Evolutionary conservation across 257 asterid species (phyloP).

Genomic region (Solanum pennellii): DNA sequence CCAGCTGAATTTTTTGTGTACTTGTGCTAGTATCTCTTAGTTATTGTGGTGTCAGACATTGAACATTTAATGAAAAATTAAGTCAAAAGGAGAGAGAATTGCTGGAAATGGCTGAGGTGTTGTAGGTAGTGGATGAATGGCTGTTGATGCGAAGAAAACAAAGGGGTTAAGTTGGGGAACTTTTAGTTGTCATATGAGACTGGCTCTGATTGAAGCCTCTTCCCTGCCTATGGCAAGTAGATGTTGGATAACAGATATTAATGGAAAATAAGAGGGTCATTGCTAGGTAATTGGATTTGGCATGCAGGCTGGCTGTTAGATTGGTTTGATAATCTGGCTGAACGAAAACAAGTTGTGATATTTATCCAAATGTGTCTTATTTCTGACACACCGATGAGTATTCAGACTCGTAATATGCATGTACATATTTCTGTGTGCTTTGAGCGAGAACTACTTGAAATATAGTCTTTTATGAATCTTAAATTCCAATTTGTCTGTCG

Average conservation of each 20-base stretch:
- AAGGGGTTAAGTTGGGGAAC: not conserved
- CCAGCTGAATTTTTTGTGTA: not conserved
- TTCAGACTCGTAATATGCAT: not conserved
- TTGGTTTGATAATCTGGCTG: not conserved
- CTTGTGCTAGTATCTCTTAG: not conserved
- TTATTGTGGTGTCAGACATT: not conserved
- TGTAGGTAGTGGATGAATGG: not conserved
- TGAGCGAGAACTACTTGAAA: not conserved
- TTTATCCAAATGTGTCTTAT: not conserved
- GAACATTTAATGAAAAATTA: not conserved
- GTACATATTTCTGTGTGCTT: not conserved
- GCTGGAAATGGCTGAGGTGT: not conserved
- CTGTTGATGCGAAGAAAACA: not conserved
- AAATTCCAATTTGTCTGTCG: not conserved
- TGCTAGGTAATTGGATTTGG: not conserved
- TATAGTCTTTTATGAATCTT: not conserved
- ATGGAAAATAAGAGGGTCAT: not conserved
- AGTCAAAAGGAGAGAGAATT: not conserved
- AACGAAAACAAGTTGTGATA: not conserved
- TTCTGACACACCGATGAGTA: not conserved
- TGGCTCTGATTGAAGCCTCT: not conserved
- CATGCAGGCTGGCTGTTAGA: not conserved
- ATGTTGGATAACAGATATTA: not conserved
- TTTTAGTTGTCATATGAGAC: not conserved
- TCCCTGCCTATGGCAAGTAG: not conserved